Conservation (phyloP, 371 early-diverging fungal genomes). For the Neoconidiobolus thromboides region DNA sequence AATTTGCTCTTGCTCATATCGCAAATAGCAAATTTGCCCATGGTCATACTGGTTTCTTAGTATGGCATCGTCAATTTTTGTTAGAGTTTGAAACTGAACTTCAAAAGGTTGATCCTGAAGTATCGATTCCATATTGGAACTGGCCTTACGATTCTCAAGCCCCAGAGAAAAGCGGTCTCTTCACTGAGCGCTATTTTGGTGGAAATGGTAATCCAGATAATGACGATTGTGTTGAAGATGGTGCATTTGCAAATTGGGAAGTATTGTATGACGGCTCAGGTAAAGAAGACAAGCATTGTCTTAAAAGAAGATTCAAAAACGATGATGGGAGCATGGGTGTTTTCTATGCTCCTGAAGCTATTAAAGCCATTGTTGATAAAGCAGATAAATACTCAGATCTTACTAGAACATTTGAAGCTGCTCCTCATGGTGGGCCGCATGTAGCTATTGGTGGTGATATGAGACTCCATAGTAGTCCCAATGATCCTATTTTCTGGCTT, state of each 20-base stretch:
- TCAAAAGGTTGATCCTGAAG: background rate
- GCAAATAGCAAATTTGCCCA: background rate
- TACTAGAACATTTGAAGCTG: background rate
- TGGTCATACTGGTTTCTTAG: background rate
- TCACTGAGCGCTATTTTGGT: background rate
- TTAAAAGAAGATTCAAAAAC: slow-evolving; percentile 1
- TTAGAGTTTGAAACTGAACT: background rate
- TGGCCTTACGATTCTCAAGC: background rate
- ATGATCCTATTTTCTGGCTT: background rate
- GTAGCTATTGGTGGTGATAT: slow-evolving; percentile 5
- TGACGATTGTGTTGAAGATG: background rate
- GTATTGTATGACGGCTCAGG: background rate
- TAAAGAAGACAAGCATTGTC: background rate
- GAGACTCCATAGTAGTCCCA: background rate
- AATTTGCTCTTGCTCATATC: background rate
- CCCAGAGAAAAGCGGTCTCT: background rate
- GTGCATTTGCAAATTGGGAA: background rate
- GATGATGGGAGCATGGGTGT: background rate
- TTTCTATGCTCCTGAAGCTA: background rate
- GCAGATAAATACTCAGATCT: background rate
- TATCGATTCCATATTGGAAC: slow-evolving; percentile 3
- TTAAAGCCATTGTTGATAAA: background rate
- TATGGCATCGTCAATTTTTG: slow-evolving; percentile 4
- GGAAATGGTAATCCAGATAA: background rate
- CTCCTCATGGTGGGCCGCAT: slow-evolving; percentile 7